phyloP scores from a whole-genome alignment of 345 rosid species.

The Clarkia xantiana region DNA sequence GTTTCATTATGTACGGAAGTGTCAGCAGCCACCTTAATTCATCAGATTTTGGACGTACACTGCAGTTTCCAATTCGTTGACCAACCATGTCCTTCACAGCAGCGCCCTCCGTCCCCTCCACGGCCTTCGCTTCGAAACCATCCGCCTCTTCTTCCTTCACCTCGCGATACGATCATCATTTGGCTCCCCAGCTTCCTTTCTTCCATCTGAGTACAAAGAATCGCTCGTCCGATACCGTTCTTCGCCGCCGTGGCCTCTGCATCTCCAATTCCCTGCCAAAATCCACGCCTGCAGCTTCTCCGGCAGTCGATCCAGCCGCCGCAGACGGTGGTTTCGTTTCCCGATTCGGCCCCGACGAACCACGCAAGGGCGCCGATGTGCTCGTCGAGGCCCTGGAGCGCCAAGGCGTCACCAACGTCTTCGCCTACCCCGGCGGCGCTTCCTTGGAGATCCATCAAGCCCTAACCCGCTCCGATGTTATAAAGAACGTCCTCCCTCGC shows the following conservation, averaged over 20 bases:
- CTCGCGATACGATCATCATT: no score
- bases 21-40: no score
- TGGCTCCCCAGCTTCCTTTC: no score
- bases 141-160: no score
- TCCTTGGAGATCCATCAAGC: constrained; percentile 99
- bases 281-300: constrained; percentile 15
- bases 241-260: constrained; percentile 8
- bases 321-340: constrained; percentile 14
- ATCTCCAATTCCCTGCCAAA: constrained; percentile 17
- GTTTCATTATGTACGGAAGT: no score
- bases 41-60: no score
- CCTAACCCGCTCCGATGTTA: constrained; percentile 60
- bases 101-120: no score
- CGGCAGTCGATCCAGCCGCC: constrained; percentile 11
- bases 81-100: no score
- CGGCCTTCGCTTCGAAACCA: no score
- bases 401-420: constrained; percentile 66
- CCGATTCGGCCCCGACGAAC: constrained; percentile 45
- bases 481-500: constrained; percentile 82
- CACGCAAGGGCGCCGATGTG: constrained; percentile 90
- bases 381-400: constrained; percentile 90
- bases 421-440: constrained; percentile 93
- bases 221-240: no score
- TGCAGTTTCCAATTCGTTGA: no score
- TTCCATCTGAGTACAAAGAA: no score